Conservation (phyloP, 2,329 filamentous ascomycete species). For the Penicillium sp. region DNA sequence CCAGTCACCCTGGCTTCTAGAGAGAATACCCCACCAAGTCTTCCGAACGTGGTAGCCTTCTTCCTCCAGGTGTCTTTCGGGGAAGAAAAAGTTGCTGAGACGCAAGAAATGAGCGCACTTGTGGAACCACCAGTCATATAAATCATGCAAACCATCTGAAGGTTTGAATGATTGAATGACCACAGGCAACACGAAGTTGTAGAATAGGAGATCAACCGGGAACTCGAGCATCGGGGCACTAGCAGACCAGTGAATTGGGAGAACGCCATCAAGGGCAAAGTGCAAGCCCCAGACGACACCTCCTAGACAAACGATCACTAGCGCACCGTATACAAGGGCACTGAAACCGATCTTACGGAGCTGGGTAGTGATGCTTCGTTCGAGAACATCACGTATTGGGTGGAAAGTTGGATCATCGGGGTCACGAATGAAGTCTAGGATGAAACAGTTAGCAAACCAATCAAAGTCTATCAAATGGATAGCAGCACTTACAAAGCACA, state of each 20-base stretch:
- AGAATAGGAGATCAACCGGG: conserved; percentile 88
- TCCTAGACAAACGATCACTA: conserved; percentile 89
- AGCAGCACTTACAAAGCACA: conserved; percentile 71
- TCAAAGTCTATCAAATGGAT: neutral
- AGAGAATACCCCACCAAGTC: conserved; percentile 53
- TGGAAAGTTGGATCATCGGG: conserved; percentile 98
- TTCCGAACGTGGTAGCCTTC: conserved; percentile 67
- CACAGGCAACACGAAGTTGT: conserved; percentile 92
- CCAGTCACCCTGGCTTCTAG: conserved; percentile 40
- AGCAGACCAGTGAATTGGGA: conserved; percentile 91
- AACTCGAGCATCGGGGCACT: conserved; percentile 93
- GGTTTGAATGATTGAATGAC: conserved; percentile 82
- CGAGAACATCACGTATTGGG: conserved; percentile 91
- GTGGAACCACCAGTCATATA: conserved; percentile 97
- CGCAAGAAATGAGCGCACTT: conserved; percentile 76
- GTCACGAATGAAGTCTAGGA: conserved; percentile 86
- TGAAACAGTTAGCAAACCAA: conserved; percentile 1
- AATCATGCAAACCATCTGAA: conserved; percentile 74
- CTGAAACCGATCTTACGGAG: conserved; percentile 95
- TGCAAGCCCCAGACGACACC: conserved; percentile 93
- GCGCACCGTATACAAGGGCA: conserved; percentile 87
- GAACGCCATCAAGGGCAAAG: conserved; percentile 64
- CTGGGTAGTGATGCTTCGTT: conserved; percentile 88
- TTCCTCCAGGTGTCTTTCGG: conserved; percentile 76
- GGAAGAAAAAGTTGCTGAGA: conserved; percentile 90